Percentiles rank a stretch among this genome's conserved stretches.
Conservation (phyloP, 1,284 basidiomycete genomes). For the Rhodotorula sp. region DNA sequence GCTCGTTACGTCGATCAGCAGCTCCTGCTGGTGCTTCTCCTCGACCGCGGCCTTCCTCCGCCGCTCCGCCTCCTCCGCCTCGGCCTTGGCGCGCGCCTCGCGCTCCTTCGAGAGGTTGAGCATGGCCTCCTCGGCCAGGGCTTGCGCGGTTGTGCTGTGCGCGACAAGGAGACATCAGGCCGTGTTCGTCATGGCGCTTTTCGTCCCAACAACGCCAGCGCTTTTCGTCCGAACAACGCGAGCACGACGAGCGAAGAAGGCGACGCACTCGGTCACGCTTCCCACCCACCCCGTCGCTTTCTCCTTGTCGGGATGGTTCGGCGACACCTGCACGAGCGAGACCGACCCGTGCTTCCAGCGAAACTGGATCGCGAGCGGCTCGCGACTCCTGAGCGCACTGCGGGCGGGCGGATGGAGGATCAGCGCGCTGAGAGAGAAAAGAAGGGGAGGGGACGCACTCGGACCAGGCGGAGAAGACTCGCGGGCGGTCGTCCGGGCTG, state of each 20-base stretch:
- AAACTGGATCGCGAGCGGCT: conserved; percentile 12
- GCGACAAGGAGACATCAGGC: background rate
- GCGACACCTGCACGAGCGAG: conserved; percentile 15
- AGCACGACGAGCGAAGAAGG: too few species aligned
- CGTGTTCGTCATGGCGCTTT: background rate
- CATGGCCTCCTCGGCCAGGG: conserved; percentile 21
- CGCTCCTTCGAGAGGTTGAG: conserved; percentile 24
- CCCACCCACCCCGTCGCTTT: conserved; percentile 19
- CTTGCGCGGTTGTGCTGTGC: conserved; percentile 15
- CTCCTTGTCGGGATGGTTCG: background rate
- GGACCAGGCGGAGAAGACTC: background rate
- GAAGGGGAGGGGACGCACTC: background rate
- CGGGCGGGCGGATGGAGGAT: background rate
- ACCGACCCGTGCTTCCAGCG: conserved; percentile 11
- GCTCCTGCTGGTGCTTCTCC: conserved; percentile 33
- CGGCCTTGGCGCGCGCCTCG: conserved; percentile 24
- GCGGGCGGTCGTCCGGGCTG: background rate
- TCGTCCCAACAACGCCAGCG: too few species aligned
- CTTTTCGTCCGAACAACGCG: too few species aligned
- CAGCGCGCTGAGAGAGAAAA: background rate
- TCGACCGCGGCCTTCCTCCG: conserved; percentile 16
- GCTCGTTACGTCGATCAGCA: conserved; percentile 36
- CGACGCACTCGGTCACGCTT: conserved; percentile 15
- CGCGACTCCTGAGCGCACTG: background rate
- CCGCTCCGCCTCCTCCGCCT: conserved; percentile 27